Evolutionary conservation across 768 basidiomycete species (phyloP).

Genomic region (Podaxis mareebaensis): DNA sequence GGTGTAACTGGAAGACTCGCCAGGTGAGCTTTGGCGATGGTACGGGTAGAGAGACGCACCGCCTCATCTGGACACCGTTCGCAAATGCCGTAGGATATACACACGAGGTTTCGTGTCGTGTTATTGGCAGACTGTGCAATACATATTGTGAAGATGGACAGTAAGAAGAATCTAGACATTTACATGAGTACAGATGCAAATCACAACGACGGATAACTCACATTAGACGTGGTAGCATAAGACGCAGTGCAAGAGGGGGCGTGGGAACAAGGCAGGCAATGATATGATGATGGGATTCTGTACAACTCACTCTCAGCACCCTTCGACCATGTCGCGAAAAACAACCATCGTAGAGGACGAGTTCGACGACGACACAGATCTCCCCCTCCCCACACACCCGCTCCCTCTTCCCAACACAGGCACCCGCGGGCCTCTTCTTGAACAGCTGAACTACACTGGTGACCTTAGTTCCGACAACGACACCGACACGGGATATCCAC

Average conservation of each 20-base stretch:
- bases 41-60: constrained; percentile 38
- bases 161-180: neutral
- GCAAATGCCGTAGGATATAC: constrained; percentile 58
- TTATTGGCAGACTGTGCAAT: constrained; percentile 17
- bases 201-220: neutral
- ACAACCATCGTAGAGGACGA: constrained; percentile 72
- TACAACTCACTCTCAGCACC: constrained; percentile 12
- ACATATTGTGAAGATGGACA: neutral
- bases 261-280: constrained; percentile 16
- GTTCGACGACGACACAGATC: constrained; percentile 94
- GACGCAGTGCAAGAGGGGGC: neutral
- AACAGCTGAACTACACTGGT: constrained; percentile 55
- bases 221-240: constrained; percentile 10
- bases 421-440: constrained; percentile 71
- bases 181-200: neutral
- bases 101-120: constrained; percentile 30
- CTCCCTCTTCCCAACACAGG: constrained; percentile 64
- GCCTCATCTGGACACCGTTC: constrained; percentile 64
- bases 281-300: constrained; percentile 5
- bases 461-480: constrained; percentile 47
- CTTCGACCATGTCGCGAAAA: constrained; percentile 57
- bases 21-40: constrained; percentile 6
- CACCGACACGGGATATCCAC: constrained; percentile 29
- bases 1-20: constrained; percentile 52
- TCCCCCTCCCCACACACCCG: constrained; percentile 66